Evolutionary conservation across 2,329 filamentous ascomycete genomes (phyloP), one percentile per base, ranked within the genome.

Genomic region (Cercospora berteroae): DNA sequence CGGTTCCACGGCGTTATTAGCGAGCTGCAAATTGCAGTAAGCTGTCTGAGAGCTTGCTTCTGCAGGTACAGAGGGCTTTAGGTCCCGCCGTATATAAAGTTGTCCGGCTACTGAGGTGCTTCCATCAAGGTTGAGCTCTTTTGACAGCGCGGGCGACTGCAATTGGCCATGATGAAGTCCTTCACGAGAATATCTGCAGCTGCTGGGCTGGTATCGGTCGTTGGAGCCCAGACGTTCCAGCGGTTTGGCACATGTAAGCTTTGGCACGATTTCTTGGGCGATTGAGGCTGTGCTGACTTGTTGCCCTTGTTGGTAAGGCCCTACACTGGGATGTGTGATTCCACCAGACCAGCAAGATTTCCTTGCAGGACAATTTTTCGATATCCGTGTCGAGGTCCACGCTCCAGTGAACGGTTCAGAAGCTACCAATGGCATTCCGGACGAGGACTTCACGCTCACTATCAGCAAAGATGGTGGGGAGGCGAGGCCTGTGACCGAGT

Each of bases 281-380:
- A 52, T 18, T 2, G n/a, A 36, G 25, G 18, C 76, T 64, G 84
- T 84, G 39, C 84, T 87, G 77, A 84, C 83, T n/a, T 36, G 86
- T 83, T 75, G 84, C 84, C 73, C 80, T 78, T 87, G 52, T 29
- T 85, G 84, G 69, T 80, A 83, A 64, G 87, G 86, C 74, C 86
- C 86, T 33, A 83, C 81, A 4, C 77, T 88, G 64, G 86, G 85
- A 75, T 80, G 70, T 75, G 80, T 88, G 65, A 83, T 87, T 65
- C 86, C 86, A 59, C 86, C 86, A 20, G 85, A 87, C 71, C 84
- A 87, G 81, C 88, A 90, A 70, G 92, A 95, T 75, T 95, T 95
- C 81, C 85, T 96, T 1, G 89, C 92, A 5, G 92, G 92, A 12
- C 92, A 95, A 80, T 89, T 87, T 78, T 95, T 95, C 75, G 92